Base-by-base conservation (phyloP, 2,329 filamentous ascomycete species). In the Dothideomycetidae sp. region DNA sequence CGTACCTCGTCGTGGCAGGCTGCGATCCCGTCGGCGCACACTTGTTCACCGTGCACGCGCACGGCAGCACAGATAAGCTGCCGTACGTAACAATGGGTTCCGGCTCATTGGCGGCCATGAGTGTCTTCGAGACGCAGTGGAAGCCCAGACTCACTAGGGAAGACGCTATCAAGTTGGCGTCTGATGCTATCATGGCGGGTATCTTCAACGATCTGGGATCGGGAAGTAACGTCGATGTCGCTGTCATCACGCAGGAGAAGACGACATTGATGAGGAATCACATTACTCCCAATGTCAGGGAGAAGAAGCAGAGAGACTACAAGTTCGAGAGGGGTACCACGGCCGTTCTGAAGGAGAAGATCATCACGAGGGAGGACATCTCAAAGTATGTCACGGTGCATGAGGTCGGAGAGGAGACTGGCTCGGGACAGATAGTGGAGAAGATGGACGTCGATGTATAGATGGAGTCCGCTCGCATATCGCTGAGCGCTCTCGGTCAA, bases 1-100 rank as follows among this genome's bases (percentile, higher is more conserved):
- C 90, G 46, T 98, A 98, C 63, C 78, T 98, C 41, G 90, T 98
- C 48, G 83, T 98, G 41, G 90, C 90, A 26, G 90, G 90, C 48
- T 86, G 92, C 55, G 90, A 98, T 59, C 88, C 92, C 21, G 98
- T 90, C 1, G 90, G 90, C 53, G 76, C 80, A 31, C 85, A 93
- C 53, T 78, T 98, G 44, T 98, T 93, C 70, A 98, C 92, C 46
- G 90, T 98, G 30, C 90, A 98, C 64, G 90, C 90, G 42, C 92
- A 98, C 69, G 90, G 92, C 48, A 90, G 81, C 53, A 98, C 90
- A 44, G 90, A 98, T 67, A 98, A 96, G 70, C 78, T 98, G 33
- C 90, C 90, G 35, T 98, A 98, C 61, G 92, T 98, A 49, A 98
- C 92, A 47, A 98, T 98, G 90, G 90, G 90, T 38, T 93, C 82